Conservation (phyloP, 768 basidiomycete species). For the Trametes meyenii region DNA sequence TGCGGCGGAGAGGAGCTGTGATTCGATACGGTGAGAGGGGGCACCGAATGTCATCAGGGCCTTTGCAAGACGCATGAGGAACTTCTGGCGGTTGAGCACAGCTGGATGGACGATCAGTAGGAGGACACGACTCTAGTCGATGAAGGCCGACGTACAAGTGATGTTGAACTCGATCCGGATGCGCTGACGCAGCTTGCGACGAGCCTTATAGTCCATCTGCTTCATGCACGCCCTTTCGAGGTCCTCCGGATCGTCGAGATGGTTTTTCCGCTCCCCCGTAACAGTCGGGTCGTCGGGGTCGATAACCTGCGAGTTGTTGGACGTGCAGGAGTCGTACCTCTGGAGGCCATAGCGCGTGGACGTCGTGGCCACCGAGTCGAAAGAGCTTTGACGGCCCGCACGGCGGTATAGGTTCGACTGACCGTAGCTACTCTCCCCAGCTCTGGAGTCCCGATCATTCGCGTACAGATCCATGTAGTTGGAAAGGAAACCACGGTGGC, state of each 20-base stretch:
- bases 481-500: slow-evolving; percentile 50
- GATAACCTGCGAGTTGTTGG: slow-evolving; percentile 49
- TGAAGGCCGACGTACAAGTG: slow-evolving; percentile 49
- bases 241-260: slow-evolving; percentile 62
- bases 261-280: slow-evolving; percentile 53
- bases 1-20: slow-evolving; percentile 87
- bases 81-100: slow-evolving; percentile 79
- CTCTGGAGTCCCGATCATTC: slow-evolving; percentile 30
- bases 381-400: slow-evolving; percentile 12
- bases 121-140: too few relatives aligned
- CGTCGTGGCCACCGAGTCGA: slow-evolving; percentile 27
- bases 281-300: slow-evolving; percentile 77
- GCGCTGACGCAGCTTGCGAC: slow-evolving; percentile 65
- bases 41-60: slow-evolving; percentile 92
- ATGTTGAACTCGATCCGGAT: slow-evolving; percentile 77
- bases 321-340: slow-evolving; percentile 49
- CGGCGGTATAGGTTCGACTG: slow-evolving; percentile 15
- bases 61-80: slow-evolving; percentile 82
- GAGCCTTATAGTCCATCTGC: slow-evolving; percentile 67
- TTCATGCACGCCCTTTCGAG: slow-evolving; percentile 61
- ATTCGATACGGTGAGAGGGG: slow-evolving; percentile 92
- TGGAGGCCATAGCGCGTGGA: slow-evolving; percentile 21
- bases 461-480: slow-evolving; percentile 58
- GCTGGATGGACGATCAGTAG: slow-evolving; percentile 45
- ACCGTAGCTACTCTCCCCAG: slow-evolving; percentile 10